A percentile compares a stretch with the other conserved stretches of the same genome.
Conservation (phyloP, 2,329 filamentous ascomycete genomes). For the Aurifilum marmelostoma region DNA sequence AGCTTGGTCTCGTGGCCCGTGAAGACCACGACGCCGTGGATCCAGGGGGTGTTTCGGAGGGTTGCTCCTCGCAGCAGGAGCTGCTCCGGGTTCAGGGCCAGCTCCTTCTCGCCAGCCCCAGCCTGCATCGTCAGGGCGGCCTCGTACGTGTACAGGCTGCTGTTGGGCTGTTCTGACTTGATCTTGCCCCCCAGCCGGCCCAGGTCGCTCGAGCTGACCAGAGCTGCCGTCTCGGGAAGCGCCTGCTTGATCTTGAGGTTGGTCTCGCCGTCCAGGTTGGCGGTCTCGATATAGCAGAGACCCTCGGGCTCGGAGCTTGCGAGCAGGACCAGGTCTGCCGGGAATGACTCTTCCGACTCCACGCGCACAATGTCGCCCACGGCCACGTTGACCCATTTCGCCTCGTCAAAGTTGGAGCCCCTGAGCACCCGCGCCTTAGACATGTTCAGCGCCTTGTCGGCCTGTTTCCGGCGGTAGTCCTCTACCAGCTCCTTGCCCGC, state of each 20-base stretch:
- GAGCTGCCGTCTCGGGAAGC: slow-evolving; percentile 84
- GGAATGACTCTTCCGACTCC: slow-evolving; percentile 93
- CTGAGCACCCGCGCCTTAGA: slow-evolving; percentile 82
- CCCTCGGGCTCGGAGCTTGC: slow-evolving; percentile 97
- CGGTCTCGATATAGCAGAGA: slow-evolving; percentile 97
- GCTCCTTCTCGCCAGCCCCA: slow-evolving; percentile 89
- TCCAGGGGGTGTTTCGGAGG: slow-evolving; percentile 93
- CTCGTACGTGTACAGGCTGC: slow-evolving; percentile 97
- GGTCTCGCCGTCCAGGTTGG: slow-evolving; percentile 95
- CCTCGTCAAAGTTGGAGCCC: slow-evolving; percentile 82
- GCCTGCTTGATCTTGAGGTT: slow-evolving; percentile 99
- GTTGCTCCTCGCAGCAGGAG: slow-evolving; percentile 91
- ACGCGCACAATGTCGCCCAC: slow-evolving; percentile 94
- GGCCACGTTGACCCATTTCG: slow-evolving; percentile 90
- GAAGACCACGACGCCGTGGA: slow-evolving; percentile 94
- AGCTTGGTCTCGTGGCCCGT: slow-evolving; percentile 98
- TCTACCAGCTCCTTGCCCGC: slow-evolving; percentile 93
- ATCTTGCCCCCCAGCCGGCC: slow-evolving; percentile 84
- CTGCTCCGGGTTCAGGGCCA: slow-evolving; percentile 89
- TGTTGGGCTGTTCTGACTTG: slow-evolving; percentile 96
- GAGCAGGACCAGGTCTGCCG: slow-evolving; percentile 87
- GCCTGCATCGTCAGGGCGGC: slow-evolving; percentile 90
- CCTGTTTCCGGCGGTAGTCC: slow-evolving; percentile 86
- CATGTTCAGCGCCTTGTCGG: slow-evolving; percentile 84
- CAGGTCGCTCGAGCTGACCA: slow-evolving; percentile 86